Conservation (phyloP, 768 basidiomycete genomes). For the Amanita rimosa region DNA sequence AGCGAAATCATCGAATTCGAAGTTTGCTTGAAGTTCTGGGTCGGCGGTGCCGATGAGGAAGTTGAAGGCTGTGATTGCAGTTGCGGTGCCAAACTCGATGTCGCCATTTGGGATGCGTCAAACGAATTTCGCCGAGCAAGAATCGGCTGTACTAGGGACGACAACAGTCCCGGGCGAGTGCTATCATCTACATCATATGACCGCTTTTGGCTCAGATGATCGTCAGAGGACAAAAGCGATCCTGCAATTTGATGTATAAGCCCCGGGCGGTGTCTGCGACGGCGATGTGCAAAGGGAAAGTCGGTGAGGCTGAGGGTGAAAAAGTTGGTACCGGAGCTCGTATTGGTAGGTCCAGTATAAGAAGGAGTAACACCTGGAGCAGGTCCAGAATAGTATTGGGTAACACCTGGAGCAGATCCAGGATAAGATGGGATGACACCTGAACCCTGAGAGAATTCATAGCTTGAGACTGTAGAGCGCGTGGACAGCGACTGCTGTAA, state of each 20-base stretch:
- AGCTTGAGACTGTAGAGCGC: no score
- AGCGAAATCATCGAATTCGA: constrained; percentile 10
- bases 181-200: no score
- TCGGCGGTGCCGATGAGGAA: not conserved
- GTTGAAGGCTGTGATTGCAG: not conserved
- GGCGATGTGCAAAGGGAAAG: not conserved
- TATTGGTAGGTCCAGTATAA: not conserved
- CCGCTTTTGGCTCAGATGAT: not conserved
- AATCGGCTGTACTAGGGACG: no score
- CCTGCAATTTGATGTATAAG: not conserved
- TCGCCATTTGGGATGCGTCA: not conserved
- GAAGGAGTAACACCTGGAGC: not conserved
- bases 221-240: not conserved
- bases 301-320: not conserved
- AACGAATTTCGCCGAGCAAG: not conserved
- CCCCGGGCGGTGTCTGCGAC: no score
- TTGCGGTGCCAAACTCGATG: not conserved
- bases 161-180: not conserved
- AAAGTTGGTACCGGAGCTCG: not conserved
- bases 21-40: constrained; percentile 45
- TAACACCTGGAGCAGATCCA: not conserved
- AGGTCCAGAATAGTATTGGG: not conserved
- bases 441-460: not conserved
- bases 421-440: not conserved
- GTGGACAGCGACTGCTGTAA: constrained; percentile 29